Percentiles rank a stretch among this genome's conserved stretches.
Evolutionary conservation across 1,284 basidiomycete genomes (phyloP).

Genomic region (Ceratobasidium sp.): DNA sequence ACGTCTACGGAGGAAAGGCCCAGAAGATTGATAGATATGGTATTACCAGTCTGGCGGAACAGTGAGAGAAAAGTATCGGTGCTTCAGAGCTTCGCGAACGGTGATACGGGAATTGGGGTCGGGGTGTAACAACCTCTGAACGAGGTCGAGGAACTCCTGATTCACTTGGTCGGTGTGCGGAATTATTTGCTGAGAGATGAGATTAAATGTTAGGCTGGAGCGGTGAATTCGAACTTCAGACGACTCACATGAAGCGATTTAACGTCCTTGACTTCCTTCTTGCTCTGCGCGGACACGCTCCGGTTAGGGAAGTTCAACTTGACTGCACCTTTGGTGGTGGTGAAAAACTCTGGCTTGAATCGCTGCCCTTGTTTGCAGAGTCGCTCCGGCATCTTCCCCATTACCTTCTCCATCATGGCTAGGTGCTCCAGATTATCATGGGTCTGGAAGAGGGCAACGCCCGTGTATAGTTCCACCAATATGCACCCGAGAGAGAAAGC

Average conservation of each 20-base stretch:
- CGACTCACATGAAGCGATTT: slow-evolving; percentile 77
- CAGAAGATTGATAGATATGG: slow-evolving; percentile 23
- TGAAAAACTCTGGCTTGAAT: slow-evolving; percentile 92
- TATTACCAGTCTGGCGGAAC: slow-evolving; percentile 47
- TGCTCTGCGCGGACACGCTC: slow-evolving; percentile 70
- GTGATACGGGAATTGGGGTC: slow-evolving; percentile 90
- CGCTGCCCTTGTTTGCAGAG: slow-evolving; percentile 80
- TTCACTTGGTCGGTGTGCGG: slow-evolving; percentile 78
- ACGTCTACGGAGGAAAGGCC: slow-evolving; percentile 21
- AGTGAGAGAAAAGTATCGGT: slow-evolving; percentile 77
- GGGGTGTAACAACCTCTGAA: slow-evolving; percentile 89
- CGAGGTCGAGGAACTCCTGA: slow-evolving; percentile 86
- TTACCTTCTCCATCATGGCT: slow-evolving; percentile 99
- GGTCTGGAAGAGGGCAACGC: slow-evolving; percentile 97
- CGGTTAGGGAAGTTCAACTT: slow-evolving; percentile 90
- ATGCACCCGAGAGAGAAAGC: slow-evolving; percentile 99
- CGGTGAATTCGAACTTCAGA: not conserved
- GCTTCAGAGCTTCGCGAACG: slow-evolving; percentile 87
- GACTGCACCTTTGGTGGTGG: slow-evolving; percentile 64
- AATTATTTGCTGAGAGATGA: slow-evolving; percentile 80
- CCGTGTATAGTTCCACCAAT: slow-evolving; percentile 98
- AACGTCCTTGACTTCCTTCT: slow-evolving; percentile 93
- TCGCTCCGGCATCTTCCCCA: slow-evolving; percentile 94
- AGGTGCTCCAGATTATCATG: slow-evolving; percentile 99
- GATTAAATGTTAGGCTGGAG: not conserved